A percentile compares a stretch with the other conserved stretches of the same genome.
Evolutionary conservation across 331 rosid genomes (phyloP).

Genomic region (Rosa hybrid): DNA sequence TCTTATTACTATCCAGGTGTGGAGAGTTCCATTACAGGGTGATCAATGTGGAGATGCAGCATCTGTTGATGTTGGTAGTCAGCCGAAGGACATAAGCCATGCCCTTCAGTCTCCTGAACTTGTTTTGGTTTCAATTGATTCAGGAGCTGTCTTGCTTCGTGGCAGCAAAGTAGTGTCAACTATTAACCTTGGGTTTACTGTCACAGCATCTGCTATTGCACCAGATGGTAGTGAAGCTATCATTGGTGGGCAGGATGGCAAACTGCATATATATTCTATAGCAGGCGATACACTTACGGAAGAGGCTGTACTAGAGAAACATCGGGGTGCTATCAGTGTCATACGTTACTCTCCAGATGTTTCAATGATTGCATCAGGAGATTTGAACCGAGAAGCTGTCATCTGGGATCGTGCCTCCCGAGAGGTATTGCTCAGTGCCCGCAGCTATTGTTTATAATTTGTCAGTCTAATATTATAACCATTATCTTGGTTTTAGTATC

Average conservation of each 20-base stretch:
- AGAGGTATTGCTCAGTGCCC: conserved; percentile 48
- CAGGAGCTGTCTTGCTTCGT: conserved; percentile 78
- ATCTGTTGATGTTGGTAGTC: conserved; percentile 85
- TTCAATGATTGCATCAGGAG: conserved; percentile 98
- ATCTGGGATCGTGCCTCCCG: conserved; percentile 77
- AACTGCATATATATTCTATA: conserved; percentile 71
- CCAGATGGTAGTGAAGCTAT: conserved; percentile 97
- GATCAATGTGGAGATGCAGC: conserved; percentile 82
- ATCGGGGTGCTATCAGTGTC: conserved; percentile 86
- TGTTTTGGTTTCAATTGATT: conserved; percentile 75
- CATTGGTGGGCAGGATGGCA: conserved; percentile 91
- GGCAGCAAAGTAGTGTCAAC: conserved; percentile 77
- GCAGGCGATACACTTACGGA: conserved; percentile 72
- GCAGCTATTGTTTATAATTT: background rate
- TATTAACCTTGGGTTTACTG: conserved; percentile 76
- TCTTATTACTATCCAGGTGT: conserved; percentile 44
- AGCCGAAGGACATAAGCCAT: conserved; percentile 84
- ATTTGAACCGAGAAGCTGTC: conserved; percentile 89
- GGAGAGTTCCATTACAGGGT: conserved; percentile 63
- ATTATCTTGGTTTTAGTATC: background rate
- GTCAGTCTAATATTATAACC: background rate
- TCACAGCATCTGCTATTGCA: conserved; percentile 74
- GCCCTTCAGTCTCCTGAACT: conserved; percentile 82
- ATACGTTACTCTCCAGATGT: conserved; percentile 86
- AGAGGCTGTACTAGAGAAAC: conserved; percentile 89